Base-by-base conservation (phyloP, 345 rosid genomes). In the Litchi chinensis region DNA sequence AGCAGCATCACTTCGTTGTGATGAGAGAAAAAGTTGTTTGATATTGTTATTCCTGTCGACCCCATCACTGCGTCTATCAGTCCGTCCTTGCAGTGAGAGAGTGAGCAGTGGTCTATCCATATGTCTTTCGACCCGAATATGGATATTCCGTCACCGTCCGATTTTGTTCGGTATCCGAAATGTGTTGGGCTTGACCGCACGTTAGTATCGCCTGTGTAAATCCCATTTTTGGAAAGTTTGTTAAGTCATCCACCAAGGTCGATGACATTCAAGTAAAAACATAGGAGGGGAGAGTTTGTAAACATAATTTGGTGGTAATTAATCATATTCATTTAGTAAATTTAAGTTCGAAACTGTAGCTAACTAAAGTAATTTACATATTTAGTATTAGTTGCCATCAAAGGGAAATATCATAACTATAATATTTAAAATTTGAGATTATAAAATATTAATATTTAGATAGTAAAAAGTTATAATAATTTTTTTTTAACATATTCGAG, bases 61-160 rank as follows among this genome's bases (percentile, higher is more conserved):
- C 99, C 98, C 98, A 96, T 94, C 69, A 96, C 90, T 0, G 97
- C 99, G 75, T 96, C 99, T 8, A 96, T 91, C 73, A 96, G 77
- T 10, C 99, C 99, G n/a, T 96, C 99, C 50, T 86, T 94, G 82
- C 99, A 96, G 73, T 89, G 92, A 7, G 98, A 94, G 0, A 96
- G 84, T 2, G 98, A 92, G 83, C 99, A 96, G 54, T 96, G 99
- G 78, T 96, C 99, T 18, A 96, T 90, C 99, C 99, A 96, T 74
- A 96, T 80, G 87, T 96, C 97, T 62, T 87, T 89, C 18, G 98
- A 74, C n/a, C 99, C 99, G 50, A 92, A 94, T 48, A 96, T 86
- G 26, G 98, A 94, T 77, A 96, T 96, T 18, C 98, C 99, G 43
- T 96, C 99, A 13, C 99, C 99, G 81, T 96, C 99, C 3, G 99